These are phyloP conservation scores for Tremellales sp. DNA, from an alignment of 1,284 basidiomycete species.

Conservation along the genomic window DNA sequence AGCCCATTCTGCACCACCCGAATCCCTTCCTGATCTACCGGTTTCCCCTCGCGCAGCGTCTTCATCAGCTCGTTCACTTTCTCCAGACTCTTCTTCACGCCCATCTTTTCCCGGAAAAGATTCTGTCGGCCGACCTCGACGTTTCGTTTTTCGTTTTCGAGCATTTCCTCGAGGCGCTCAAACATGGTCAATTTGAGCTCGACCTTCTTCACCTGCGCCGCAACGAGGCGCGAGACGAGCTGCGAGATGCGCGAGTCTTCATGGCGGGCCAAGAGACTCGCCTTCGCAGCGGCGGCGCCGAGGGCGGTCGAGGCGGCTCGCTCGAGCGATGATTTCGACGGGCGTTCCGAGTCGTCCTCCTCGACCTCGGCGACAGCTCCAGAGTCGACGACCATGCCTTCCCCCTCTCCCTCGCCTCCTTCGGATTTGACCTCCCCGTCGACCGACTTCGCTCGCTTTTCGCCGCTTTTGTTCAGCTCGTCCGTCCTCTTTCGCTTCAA, in stretches of 20 bases:
- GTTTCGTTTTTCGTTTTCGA: conserved; percentile 69
- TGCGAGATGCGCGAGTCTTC: conserved; percentile 78
- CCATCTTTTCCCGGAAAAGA: conserved; percentile 45
- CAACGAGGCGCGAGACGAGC: conserved; percentile 79
- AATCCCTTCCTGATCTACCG: not conserved
- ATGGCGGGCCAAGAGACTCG: conserved; percentile 72
- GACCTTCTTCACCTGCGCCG: conserved; percentile 86
- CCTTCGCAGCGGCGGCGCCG: conserved; percentile 83
- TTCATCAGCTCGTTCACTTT: conserved; percentile 41
- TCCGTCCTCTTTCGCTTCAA: conserved; percentile 59
- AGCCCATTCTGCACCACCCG: conserved; percentile 1
- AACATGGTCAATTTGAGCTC: conserved; percentile 91
- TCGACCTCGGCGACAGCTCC: conserved; percentile 35
- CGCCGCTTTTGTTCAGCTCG: conserved; percentile 11
- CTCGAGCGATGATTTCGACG: conserved; percentile 71
- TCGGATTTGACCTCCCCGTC: conserved; percentile 22
- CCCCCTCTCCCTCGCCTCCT: conserved; percentile 30
- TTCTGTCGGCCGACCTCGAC: conserved; percentile 45
- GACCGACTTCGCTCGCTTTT: conserved; percentile 10
- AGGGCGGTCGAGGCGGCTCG: conserved; percentile 80
- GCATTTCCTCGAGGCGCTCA: conserved; percentile 79
- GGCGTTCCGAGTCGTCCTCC: conserved; percentile 21
- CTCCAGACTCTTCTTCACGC: conserved; percentile 34
- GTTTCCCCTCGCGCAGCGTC: conserved; percentile 29
- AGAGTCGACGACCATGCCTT: conserved; percentile 13